phyloP scores from a whole-genome alignment of 1,139 yeast genomes.

The Suhomyces yuchorum region DNA sequence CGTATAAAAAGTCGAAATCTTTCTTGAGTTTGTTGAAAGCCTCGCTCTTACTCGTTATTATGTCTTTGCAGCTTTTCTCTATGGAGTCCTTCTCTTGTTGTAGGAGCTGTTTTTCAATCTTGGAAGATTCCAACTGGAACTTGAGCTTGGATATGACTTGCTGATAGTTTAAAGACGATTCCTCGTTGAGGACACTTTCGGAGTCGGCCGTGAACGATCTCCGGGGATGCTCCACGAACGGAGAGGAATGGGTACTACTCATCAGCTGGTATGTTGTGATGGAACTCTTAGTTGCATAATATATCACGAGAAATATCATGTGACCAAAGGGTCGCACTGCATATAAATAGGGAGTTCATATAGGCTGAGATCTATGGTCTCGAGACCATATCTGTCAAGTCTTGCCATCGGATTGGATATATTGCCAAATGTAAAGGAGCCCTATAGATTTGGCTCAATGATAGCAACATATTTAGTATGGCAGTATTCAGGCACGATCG shows the following conservation, averaged over 20 bases:
- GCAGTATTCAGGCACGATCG: too few relatives aligned
- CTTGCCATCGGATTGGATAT: too few relatives aligned
- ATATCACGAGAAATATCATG: background rate
- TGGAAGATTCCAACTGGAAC: slow-evolving; percentile 32
- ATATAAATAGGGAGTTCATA: background rate
- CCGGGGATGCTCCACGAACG: slow-evolving; percentile 47
- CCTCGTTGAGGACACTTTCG: slow-evolving; percentile 5
- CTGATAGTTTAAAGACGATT: slow-evolving; percentile 16
- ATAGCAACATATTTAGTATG: too few relatives aligned
- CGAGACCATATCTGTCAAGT: too few relatives aligned
- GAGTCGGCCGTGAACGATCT: slow-evolving; percentile 3
- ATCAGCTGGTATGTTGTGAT: slow-evolving; percentile 6
- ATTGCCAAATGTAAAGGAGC: too few relatives aligned
- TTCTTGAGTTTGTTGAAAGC: slow-evolving; percentile 43
- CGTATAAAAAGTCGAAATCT: slow-evolving; percentile 58
- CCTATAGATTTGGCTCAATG: too few relatives aligned
- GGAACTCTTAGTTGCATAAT: background rate
- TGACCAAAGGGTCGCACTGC: background rate
- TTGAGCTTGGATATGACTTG: slow-evolving; percentile 27
- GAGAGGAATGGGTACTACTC: slow-evolving; percentile 37
- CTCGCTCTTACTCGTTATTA: slow-evolving; percentile 35
- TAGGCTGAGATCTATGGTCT: too few relatives aligned
- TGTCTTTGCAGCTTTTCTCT: slow-evolving; percentile 31
- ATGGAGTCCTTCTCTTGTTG: slow-evolving; percentile 36
- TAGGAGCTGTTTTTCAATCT: slow-evolving; percentile 37